Base-by-base conservation (phyloP, 2,329 filamentous ascomycete genomes). In the Colletotrichum orbiculare region DNA sequence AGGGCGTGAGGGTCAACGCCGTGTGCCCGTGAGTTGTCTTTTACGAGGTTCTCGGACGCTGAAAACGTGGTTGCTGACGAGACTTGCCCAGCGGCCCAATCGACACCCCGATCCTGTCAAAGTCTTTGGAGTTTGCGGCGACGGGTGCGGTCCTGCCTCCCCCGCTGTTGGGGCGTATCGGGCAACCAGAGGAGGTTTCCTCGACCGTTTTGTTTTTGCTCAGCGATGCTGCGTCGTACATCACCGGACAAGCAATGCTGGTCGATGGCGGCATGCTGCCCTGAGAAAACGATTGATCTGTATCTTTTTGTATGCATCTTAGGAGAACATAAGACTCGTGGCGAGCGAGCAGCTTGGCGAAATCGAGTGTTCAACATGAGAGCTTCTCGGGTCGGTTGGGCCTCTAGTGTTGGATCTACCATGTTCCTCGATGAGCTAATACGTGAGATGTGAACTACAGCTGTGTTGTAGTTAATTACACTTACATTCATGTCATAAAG, bases 171-270 rank as follows among this genome's bases (percentile, higher is more conserved):
- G 66, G 67, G 38, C 66, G 74, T n/a, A 67, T 67, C 1, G 73
- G 73, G 2, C 42, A 70, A 38, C 71, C 73, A 0, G 69, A 71
- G 17, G 73, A 75, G 54, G 72, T 75, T 5, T 71, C 72, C 1
- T 55, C 64, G 2, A 55, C 74, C 15, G 71, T 74, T 52, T 69
- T 66, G 1, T 75, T 75, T 46, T 50, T 76, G 9, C 62, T 76
- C 3, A 71, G 73, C 8, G 72, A 72, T 15, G 73, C 72, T 4
- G 58, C 71, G 1, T 70, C 68, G 11, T 76, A 73, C 34, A 70
- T 76, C 8, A 72, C 72, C 0, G 73, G 73, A 0, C 69, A 70
- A 4, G 61, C 70, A 6, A 66, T 72, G n/a, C 67, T 71, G 13
- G 65, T 75, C 0, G 73, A 74, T 48, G 72, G 72, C 4, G 72